These are phyloP conservation scores for Rutidosis leptorrhynchoides DNA, from an alignment of 129 eudicot species.

Conservation along the genomic window DNA sequence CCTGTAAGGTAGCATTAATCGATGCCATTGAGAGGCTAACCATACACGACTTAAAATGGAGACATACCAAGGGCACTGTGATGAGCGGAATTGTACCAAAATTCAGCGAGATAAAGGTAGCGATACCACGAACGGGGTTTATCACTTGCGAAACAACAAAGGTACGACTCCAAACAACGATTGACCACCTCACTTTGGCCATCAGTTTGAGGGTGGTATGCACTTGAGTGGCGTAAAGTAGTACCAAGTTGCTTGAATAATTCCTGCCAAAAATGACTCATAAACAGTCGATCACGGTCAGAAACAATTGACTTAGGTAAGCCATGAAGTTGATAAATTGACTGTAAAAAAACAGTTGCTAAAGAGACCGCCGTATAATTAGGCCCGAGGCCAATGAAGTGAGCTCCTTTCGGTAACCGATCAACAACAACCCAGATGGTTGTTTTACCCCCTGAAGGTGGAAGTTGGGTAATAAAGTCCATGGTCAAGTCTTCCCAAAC, in stretches of 20 bases:
- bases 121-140: background rate
- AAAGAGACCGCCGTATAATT: background rate
- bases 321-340: background rate
- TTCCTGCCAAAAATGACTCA: background rate
- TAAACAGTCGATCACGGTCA: background rate
- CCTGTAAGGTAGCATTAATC: background rate
- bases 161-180: background rate
- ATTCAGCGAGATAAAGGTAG: background rate
- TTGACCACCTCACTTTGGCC: background rate
- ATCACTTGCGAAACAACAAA: background rate
- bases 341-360: background rate
- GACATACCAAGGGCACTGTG: background rate
- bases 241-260: background rate
- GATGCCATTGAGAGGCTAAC: background rate
- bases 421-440: background rate
- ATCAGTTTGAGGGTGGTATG: background rate
- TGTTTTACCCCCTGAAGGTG: background rate
- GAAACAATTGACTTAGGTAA: background rate
- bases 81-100: background rate
- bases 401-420: background rate
- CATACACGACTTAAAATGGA: background rate
- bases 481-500: background rate
- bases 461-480: background rate
- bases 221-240: background rate
- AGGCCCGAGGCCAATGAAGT: background rate